A percentile compares a stretch with the other conserved stretches of the same genome.
Conservation (phyloP, 73 alveolate genomes). For the Paramecium biaurelia region DNA sequence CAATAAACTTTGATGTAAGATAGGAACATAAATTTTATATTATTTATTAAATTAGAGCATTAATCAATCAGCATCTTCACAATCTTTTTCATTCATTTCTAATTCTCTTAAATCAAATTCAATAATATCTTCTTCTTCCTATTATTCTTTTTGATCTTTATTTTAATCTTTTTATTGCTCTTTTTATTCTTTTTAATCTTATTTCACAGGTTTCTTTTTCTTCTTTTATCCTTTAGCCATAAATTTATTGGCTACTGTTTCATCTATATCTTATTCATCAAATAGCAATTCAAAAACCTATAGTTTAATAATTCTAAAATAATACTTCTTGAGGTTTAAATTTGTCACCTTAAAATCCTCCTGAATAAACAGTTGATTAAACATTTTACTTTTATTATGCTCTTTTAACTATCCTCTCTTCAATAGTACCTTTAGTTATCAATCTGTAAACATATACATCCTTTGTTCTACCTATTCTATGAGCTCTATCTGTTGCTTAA, state of each 20-base stretch:
- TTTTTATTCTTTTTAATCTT: neutral
- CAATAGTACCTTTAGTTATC: slow-evolving; percentile 95
- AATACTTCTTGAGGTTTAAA: slow-evolving; percentile 91
- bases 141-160: neutral
- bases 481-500: slow-evolving; percentile 98
- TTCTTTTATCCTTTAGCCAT: neutral
- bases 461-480: slow-evolving; percentile 96
- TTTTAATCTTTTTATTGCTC: neutral
- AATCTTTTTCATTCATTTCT: slow-evolving; percentile 40
- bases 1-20: too few species aligned
- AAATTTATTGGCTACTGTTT: slow-evolving; percentile 36
- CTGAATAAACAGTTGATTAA: slow-evolving; percentile 97
- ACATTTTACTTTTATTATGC: slow-evolving; percentile 96
- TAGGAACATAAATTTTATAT: too few species aligned
- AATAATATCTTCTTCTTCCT: neutral
- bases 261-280: slow-evolving; percentile 76
- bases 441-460: slow-evolving; percentile 94
- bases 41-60: neutral
- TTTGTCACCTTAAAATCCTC: slow-evolving; percentile 96
- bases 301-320: neutral
- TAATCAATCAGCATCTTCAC: slow-evolving; percentile 45
- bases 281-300: slow-evolving; percentile 85
- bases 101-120: slow-evolving; percentile 1
- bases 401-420: slow-evolving; percentile 96
- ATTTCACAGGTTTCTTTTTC: neutral